Percentiles rank a stretch among this genome's conserved stretches.
phyloP scores from a whole-genome alignment of 108 stramenopile species.

The Nitzschia sp. region DNA sequence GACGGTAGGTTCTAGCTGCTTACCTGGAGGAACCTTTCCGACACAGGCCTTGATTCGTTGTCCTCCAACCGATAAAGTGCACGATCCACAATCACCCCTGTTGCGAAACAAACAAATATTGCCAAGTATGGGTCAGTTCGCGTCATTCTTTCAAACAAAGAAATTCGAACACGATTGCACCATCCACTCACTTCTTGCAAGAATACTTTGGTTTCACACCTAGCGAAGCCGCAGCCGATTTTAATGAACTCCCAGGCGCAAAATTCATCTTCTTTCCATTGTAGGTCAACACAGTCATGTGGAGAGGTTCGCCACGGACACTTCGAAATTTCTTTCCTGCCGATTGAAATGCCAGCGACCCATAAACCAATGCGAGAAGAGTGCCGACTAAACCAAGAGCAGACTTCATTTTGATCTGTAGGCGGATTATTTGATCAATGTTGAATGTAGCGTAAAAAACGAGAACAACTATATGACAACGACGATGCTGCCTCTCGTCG shows the following conservation, averaged over 20 bases:
- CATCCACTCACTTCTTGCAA: constrained; percentile 64
- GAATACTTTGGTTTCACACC: constrained; percentile 84
- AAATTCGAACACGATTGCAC: not conserved
- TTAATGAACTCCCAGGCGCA: constrained; percentile 66
- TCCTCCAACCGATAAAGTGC: constrained; percentile 77
- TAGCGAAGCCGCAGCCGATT: constrained; percentile 61
- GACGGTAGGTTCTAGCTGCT: not conserved
- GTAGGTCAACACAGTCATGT: constrained; percentile 76
- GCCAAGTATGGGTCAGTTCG: too few relatives aligned
- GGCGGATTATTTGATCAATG: too few relatives aligned
- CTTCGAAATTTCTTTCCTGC: not conserved
- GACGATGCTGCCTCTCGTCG: too few relatives aligned
- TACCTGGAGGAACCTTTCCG: constrained; percentile 71
- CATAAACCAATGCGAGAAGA: not conserved
- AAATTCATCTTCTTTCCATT: constrained; percentile 75
- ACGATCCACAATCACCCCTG: constrained; percentile 81
- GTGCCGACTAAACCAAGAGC: too few relatives aligned
- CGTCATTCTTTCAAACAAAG: too few relatives aligned
- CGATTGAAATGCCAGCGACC: constrained; percentile 11
- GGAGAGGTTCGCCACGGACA: constrained; percentile 21
- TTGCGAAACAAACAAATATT: not conserved
- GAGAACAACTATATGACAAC: too few relatives aligned
- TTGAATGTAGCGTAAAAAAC: too few relatives aligned
- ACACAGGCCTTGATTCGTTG: constrained; percentile 77
- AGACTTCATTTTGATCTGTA: too few relatives aligned